Evolutionary conservation across 768 basidiomycete genomes (phyloP).

Genomic region (Kondoa malvinella): DNA sequence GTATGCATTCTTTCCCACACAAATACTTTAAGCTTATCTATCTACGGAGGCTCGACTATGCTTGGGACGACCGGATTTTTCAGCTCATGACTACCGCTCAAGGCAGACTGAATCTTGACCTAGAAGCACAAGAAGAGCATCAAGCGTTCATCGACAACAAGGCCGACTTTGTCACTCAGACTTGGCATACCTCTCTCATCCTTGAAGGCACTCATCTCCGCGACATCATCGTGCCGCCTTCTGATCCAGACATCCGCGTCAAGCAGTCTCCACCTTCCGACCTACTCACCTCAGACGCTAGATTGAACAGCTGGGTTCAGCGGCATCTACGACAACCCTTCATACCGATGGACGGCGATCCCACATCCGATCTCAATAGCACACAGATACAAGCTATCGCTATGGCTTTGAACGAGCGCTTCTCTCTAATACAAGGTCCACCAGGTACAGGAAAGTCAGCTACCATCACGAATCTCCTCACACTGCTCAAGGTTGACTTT

Average conservation of each 20-base stretch:
- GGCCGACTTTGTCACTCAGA: neutral
- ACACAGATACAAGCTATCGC: slow-evolving; percentile 72
- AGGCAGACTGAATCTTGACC: neutral
- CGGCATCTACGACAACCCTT: slow-evolving; percentile 49
- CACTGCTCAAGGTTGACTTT: slow-evolving; percentile 46
- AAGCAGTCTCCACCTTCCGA: slow-evolving; percentile 30
- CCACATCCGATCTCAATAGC: slow-evolving; percentile 49
- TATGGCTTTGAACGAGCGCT: slow-evolving; percentile 60
- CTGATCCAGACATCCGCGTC: slow-evolving; percentile 25
- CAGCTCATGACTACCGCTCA: neutral
- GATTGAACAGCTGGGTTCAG: slow-evolving; percentile 64
- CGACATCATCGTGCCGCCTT: slow-evolving; percentile 50
- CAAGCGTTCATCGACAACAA: neutral
- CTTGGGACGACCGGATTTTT: neutral
- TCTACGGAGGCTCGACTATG: neutral
- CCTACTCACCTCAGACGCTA: slow-evolving; percentile 52
- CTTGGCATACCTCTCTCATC: neutral
- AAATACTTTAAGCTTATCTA: neutral
- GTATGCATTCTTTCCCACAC: neutral
- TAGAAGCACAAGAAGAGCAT: neutral
- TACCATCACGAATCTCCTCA: slow-evolving; percentile 31
- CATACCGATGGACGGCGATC: slow-evolving; percentile 59
- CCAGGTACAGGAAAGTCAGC: slow-evolving; percentile 87
- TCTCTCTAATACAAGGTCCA: slow-evolving; percentile 80
- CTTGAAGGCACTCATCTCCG: slow-evolving; percentile 49